Evolutionary conservation across 2,329 filamentous ascomycete species (phyloP).

Genomic region (Fusarium nanum): DNA sequence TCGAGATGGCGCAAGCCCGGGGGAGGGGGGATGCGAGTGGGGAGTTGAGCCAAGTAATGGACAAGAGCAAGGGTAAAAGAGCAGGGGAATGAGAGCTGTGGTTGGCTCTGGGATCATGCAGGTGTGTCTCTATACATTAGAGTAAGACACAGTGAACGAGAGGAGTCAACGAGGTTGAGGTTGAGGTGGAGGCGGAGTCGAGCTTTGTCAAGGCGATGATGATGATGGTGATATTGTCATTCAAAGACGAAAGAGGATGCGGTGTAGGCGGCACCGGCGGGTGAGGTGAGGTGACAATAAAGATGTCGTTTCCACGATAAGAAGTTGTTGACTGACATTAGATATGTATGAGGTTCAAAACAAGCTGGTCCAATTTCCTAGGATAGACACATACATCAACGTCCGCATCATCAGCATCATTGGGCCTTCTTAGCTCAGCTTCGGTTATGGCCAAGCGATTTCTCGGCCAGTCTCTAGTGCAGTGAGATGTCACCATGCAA

Average conservation of each 20-base stretch:
- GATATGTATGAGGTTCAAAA: neutral
- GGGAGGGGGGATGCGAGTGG: slow-evolving; percentile 33
- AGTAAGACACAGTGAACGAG: slow-evolving; percentile 32
- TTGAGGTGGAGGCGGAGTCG: slow-evolving; percentile 16
- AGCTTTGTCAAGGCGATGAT: slow-evolving; percentile 12
- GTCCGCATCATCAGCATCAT: slow-evolving; percentile 35
- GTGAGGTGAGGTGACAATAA: neutral
- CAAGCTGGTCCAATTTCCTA: slow-evolving; percentile 5
- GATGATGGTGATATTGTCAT: slow-evolving; percentile 18
- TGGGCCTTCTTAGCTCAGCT: slow-evolving; percentile 26
- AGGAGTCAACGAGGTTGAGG: slow-evolving; percentile 5
- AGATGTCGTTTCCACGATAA: slow-evolving; percentile 13
- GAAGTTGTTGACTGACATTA: slow-evolving; percentile 10
- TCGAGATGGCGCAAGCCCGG: slow-evolving; percentile 47
- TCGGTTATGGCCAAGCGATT: slow-evolving; percentile 17
- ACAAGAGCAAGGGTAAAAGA: slow-evolving; percentile 36
- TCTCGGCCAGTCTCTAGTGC: slow-evolving; percentile 12
- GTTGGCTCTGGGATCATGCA: slow-evolving; percentile 17
- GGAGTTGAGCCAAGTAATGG: slow-evolving; percentile 34
- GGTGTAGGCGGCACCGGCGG: slow-evolving; percentile 25
- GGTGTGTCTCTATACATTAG: slow-evolving; percentile 29
- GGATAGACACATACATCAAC: slow-evolving; percentile 6
- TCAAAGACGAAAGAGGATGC: slow-evolving; percentile 1
- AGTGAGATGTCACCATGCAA: slow-evolving; percentile 36
- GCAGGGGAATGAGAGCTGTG: slow-evolving; percentile 32